Conservation (phyloP, 208 protist species). For the Porcisia hertigi region DNA sequence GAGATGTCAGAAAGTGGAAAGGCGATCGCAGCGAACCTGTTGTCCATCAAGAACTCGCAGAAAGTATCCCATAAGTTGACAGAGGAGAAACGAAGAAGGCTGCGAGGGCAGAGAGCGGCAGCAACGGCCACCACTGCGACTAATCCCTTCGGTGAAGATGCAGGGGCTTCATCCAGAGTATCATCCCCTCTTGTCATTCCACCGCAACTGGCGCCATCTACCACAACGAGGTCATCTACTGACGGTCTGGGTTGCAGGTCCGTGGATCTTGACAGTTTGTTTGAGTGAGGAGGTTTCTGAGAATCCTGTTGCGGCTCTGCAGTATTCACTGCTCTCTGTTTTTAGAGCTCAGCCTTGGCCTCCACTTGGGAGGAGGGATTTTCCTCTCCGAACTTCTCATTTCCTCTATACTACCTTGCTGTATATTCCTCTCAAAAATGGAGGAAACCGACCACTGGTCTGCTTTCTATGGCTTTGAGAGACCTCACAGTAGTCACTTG, state of each 20-base stretch:
- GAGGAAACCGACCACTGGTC: neutral
- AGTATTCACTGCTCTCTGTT: neutral
- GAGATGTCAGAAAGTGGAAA: slow-evolving; percentile 28
- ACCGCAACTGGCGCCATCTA: neutral
- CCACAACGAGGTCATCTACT: neutral
- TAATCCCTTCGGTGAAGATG: neutral
- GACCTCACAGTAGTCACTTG: neutral
- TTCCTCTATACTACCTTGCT: neutral
- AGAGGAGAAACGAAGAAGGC: slow-evolving; percentile 42
- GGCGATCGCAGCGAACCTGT: slow-evolving; percentile 28
- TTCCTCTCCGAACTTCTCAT: neutral
- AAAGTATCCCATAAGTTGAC: slow-evolving; percentile 56
- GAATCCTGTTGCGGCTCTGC: neutral
- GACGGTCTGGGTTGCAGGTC: neutral
- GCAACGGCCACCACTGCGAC: neutral
- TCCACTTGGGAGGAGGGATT: too few relatives aligned
- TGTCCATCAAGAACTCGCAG: slow-evolving; percentile 61
- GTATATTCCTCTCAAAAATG: neutral
- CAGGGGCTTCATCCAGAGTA: neutral
- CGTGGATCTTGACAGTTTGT: slow-evolving; percentile 43
- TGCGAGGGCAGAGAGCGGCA: slow-evolving; percentile 11
- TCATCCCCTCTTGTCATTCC: neutral
- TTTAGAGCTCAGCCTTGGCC: neutral
- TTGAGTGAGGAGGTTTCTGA: slow-evolving; percentile 5
- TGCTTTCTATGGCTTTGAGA: neutral